Conservation (phyloP, 83 land plant species). For the Diphasiastrum complanatum region DNA sequence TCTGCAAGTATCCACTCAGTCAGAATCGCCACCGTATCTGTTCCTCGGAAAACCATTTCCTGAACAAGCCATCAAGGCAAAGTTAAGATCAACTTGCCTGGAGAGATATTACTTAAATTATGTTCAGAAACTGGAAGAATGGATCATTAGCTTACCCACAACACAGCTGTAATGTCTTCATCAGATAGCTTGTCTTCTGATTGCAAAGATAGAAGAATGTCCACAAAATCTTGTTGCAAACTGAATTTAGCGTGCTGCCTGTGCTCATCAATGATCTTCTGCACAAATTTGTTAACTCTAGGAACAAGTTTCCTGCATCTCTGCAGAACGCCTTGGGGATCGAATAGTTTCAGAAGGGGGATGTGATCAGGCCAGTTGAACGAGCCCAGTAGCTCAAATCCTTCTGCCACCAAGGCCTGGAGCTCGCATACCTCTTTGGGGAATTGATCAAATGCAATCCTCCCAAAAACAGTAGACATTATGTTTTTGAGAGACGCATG, state of each 20-base stretch:
- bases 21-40: constrained; percentile 26
- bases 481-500: constrained; percentile 2
- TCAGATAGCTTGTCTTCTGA: background rate
- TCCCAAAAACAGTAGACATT: background rate
- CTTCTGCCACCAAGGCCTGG: too few species aligned
- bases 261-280: too few species aligned
- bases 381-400: too few species aligned
- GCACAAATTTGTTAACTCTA: background rate
- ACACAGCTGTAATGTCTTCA: background rate
- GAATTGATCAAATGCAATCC: too few species aligned
- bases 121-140: too few species aligned
- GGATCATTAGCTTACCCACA: background rate
- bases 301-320: background rate
- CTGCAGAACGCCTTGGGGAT: background rate
- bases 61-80: too few species aligned
- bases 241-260: background rate
- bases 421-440: too few species aligned
- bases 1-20: constrained; percentile 37
- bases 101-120: too few species aligned
- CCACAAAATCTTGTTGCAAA: background rate
- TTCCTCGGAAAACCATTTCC: constrained; percentile 35
- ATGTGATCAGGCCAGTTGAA: constrained; percentile 4
- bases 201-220: background rate
- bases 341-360: background rate
- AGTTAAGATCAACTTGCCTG: too few species aligned